Percentiles rank a stretch among this genome's conserved stretches.
Conservation (phyloP, 352 stramenopile species). For the Phytopythium mirpurense region DNA sequence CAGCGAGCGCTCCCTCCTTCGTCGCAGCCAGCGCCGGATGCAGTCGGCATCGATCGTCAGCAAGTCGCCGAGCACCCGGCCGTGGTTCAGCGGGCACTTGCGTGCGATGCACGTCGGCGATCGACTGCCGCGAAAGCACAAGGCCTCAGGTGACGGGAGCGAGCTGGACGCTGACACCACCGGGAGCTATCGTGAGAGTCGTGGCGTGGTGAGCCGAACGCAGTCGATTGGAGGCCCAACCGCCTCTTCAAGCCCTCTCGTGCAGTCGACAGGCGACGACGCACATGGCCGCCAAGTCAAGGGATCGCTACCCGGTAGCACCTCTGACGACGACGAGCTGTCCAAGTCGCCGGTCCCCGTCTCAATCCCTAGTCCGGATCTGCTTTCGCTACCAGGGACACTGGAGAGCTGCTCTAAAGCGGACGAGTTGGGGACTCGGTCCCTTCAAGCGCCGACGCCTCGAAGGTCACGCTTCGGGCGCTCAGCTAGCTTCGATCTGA, state of each 20-base stretch:
- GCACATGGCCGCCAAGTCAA: neutral
- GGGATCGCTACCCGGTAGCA: neutral
- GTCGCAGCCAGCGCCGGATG: conserved; percentile 2
- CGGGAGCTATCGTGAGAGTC: conserved; percentile 17
- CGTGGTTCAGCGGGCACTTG: conserved; percentile 70
- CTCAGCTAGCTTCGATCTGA: conserved; percentile 73
- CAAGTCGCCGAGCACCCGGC: conserved; percentile 19
- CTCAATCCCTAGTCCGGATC: neutral
- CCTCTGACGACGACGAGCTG: neutral
- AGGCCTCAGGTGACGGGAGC: conserved; percentile 10
- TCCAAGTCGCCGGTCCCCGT: neutral
- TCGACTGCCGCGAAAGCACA: conserved; percentile 48
- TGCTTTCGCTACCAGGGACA: neutral
- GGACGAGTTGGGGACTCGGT: conserved; percentile 1
- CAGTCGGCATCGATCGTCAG: conserved; percentile 19
- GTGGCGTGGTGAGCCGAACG: neutral
- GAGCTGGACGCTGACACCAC: conserved; percentile 23
- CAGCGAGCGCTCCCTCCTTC: neutral
- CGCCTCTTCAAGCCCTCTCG: neutral
- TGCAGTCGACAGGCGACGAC: neutral
- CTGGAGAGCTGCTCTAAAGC: neutral
- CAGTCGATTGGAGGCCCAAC: neutral
- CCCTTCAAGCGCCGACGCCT: conserved; percentile 7
- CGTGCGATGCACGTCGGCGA: conserved; percentile 67
- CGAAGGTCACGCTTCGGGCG: conserved; percentile 56